Base-by-base conservation (phyloP, 2,329 filamentous ascomycete genomes). In the Plenodomus biglobosus region DNA sequence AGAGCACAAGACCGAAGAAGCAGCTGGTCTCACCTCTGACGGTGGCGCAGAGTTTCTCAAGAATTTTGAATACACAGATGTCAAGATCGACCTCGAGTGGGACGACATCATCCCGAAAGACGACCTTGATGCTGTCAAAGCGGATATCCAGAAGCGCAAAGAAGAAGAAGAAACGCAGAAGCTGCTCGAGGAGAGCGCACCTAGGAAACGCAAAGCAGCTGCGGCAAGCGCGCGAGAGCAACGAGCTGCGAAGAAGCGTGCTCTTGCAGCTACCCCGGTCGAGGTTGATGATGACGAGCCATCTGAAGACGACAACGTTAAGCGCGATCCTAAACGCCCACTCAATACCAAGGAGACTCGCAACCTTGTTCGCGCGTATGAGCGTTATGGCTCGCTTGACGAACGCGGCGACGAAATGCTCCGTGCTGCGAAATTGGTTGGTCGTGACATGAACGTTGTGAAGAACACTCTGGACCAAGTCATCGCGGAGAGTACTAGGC, bases 91-190 rank as follows among this genome's bases (percentile, higher is more conserved):
- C 56, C 85, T 97, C 20, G 91, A 95, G 59, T 99, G 94, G 94
- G 94, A 99, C 64, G 88, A 97, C 58, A 99, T 99, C 62, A 97
- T 99, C 60, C 95, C 94, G 0, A 91, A 92, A 50, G 91, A 96
- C 7, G 86, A 96, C 64, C 81, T 99, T 16, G 92, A 92, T 15
- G 86, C 85, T 51, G 88, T 97, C 73, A 96, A 95, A 70, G 86
- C 85, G 0, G 90, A 95, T 42, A 92, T 97, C 64, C 88, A 95
- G 59, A 85, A 87, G 70, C 87, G 88, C 65, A 84, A 88, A 46
- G 85, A 96, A 46, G 90, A 92, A 13, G 85, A 87, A 39, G 95
- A 94, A 57, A 83, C 96, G 1, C 87, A 85, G 20, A 86, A 87
- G 62, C 82, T 94, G 39, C 84, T 94, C 46, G 90, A 94, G 55